Conservation (phyloP, 306 rosid genomes). For the Gynostemma pentaphyllum region DNA sequence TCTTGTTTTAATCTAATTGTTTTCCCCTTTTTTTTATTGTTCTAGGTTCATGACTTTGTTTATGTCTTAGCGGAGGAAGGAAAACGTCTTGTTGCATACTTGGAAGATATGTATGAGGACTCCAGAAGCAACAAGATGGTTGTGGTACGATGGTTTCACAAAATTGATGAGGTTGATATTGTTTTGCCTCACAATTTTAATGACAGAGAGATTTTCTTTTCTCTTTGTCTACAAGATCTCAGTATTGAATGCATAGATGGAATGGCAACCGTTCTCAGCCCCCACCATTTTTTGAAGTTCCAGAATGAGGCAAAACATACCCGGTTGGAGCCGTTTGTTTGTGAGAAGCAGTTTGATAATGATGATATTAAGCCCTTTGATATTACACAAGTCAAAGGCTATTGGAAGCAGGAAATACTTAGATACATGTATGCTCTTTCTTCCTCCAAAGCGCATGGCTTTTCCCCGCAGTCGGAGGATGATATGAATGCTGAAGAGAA, state of each 20-base stretch:
- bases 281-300: conserved; percentile 54
- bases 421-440: conserved; percentile 34
- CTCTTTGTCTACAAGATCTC: conserved; percentile 95
- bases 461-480: conserved; percentile 28
- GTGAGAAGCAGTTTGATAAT: conserved; percentile 48
- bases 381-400: conserved; percentile 68
- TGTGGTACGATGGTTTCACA: conserved; percentile 97
- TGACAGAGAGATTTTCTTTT: conserved; percentile 89
- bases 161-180: conserved; percentile 92
- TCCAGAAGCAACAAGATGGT: conserved; percentile 88
- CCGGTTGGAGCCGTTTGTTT: conserved; percentile 46
- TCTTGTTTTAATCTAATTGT: neutral
- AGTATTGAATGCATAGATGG: conserved; percentile 98
- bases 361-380: conserved; percentile 63
- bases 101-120: conserved; percentile 92
- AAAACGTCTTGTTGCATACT: conserved; percentile 78
- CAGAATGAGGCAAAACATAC: conserved; percentile 40
- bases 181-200: conserved; percentile 67
- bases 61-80: conserved; percentile 80
- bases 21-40: neutral
- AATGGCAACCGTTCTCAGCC: conserved; percentile 75
- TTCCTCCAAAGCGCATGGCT: conserved; percentile 29
- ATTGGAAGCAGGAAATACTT: conserved; percentile 79
- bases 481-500: conserved; percentile 29
- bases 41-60: conserved; percentile 75